Conservation (phyloP, 805 yeast species). For the Candida sakaeoensis region DNA sequence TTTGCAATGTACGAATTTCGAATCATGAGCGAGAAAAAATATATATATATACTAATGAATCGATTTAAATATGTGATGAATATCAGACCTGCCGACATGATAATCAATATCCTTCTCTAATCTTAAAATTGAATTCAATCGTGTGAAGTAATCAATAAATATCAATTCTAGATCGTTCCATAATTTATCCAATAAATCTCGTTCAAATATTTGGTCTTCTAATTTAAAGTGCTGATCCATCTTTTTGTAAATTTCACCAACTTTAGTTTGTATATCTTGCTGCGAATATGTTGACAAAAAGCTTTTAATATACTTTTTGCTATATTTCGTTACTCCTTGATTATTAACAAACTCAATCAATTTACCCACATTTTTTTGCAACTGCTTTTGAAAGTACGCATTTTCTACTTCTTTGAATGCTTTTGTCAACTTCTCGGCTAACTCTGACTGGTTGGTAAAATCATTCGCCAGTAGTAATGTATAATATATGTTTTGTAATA, state of each 20-base stretch:
- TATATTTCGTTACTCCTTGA: slow-evolving; percentile 57
- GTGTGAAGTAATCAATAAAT: slow-evolving; percentile 51
- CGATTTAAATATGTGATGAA: slow-evolving; percentile 49
- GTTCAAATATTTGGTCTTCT: slow-evolving; percentile 37
- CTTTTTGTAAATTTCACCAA: slow-evolving; percentile 51
- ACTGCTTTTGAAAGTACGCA: slow-evolving; percentile 30
- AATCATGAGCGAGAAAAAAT: slow-evolving; percentile 1
- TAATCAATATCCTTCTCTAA: slow-evolving; percentile 48
- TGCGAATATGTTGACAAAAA: slow-evolving; percentile 55
- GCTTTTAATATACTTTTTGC: slow-evolving; percentile 53
- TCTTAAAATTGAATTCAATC: slow-evolving; percentile 52
- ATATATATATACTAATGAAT: slow-evolving; percentile 1
- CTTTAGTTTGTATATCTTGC: slow-evolving; percentile 52
- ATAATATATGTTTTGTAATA: slow-evolving; percentile 36
- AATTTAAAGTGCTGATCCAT: slow-evolving; percentile 51
- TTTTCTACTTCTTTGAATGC: slow-evolving; percentile 27
- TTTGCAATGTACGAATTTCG: slow-evolving; percentile 22
- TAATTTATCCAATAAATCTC: slow-evolving; percentile 53
- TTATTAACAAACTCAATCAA: slow-evolving; percentile 62
- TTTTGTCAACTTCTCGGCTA: slow-evolving; percentile 21
- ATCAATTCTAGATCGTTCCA: slow-evolving; percentile 71
- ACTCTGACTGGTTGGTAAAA: slow-evolving; percentile 18
- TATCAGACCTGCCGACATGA: slow-evolving; percentile 51
- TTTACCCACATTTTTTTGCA: slow-evolving; percentile 58
- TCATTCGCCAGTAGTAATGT: slow-evolving; percentile 28